A percentile compares a stretch with the other conserved stretches of the same genome.
Conservation (phyloP, 2,329 filamentous ascomycete genomes). For the Akanthomyces muscarius region DNA sequence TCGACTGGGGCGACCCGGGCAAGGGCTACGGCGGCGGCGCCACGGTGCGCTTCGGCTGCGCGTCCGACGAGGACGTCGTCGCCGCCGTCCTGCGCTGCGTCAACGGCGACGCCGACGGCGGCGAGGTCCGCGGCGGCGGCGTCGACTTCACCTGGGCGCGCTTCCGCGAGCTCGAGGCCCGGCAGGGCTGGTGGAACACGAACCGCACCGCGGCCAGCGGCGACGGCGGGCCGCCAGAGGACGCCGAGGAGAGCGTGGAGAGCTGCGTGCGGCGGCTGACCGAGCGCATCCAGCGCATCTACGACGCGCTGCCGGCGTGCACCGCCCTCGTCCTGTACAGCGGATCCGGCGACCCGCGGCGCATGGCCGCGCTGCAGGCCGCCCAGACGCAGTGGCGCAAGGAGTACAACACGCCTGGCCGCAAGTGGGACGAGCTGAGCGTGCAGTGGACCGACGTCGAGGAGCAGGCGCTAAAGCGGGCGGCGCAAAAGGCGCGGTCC, state of each 20-base stretch:
- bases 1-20: conserved; percentile 84
- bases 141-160: conserved; percentile 66
- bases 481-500: conserved; percentile 53
- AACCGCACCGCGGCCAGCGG: conserved; percentile 39
- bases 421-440: conserved; percentile 62
- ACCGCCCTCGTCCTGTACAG: conserved; percentile 63
- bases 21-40: conserved; percentile 55
- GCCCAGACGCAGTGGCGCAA: conserved; percentile 58
- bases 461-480: conserved; percentile 57
- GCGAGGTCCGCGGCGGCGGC: conserved; percentile 54
- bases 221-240: conserved; percentile 32
- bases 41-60: conserved; percentile 53
- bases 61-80: conserved; percentile 55
- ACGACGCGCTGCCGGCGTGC: conserved; percentile 58
- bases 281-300: conserved; percentile 49
- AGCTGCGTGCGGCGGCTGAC: conserved; percentile 43
- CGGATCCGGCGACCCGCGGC: conserved; percentile 63
- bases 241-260: conserved; percentile 35
- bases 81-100: conserved; percentile 54
- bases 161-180: conserved; percentile 60
- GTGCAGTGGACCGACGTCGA: conserved; percentile 66
- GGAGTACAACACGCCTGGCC: conserved; percentile 60
- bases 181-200: conserved; percentile 65
- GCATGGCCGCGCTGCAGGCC: conserved; percentile 59
- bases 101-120: conserved; percentile 53